Conservation (phyloP, 2,329 filamentous ascomycete genomes). For the Aspergillus clavatus region DNA sequence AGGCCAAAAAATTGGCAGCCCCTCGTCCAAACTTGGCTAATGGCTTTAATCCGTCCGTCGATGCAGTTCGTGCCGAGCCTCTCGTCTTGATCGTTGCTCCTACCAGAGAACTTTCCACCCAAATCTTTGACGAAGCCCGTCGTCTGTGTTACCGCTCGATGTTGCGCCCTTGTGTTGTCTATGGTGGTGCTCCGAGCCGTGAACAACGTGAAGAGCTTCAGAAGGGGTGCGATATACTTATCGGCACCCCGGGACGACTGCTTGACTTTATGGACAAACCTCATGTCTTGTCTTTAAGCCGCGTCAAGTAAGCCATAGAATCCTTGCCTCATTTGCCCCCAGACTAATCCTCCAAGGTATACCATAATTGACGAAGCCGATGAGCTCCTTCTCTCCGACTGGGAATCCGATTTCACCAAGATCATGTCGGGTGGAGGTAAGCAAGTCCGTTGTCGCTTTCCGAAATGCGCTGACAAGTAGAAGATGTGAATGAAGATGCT, state of each 20-base stretch:
- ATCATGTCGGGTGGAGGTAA: constrained; percentile 78
- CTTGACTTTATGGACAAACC: constrained; percentile 75
- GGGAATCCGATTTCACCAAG: constrained; percentile 68
- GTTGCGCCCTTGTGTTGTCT: constrained; percentile 84
- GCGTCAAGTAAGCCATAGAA: constrained; percentile 58
- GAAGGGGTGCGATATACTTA: constrained; percentile 82
- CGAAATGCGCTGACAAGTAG: constrained; percentile 11
- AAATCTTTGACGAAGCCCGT: constrained; percentile 92
- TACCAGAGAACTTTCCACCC: constrained; percentile 82
- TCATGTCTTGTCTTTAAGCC: constrained; percentile 63
- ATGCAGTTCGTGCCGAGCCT: constrained; percentile 70
- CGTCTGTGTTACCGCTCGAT: constrained; percentile 92
- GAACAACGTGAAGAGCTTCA: constrained; percentile 68
- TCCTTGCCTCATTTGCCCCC: neutral
- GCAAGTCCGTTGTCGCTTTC: constrained; percentile 24
- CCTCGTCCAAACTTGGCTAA: constrained; percentile 59
- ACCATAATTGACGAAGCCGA: constrained; percentile 91
- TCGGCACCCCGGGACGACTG: constrained; percentile 83
- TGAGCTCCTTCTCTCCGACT: constrained; percentile 77
- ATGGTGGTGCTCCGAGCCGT: constrained; percentile 71
- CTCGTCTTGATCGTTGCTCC: constrained; percentile 81
- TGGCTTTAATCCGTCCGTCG: constrained; percentile 48
- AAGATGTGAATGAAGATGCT: constrained; percentile 69
- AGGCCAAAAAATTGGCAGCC: constrained; percentile 81
- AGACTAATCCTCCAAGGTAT: constrained; percentile 37